Evolutionary conservation across 73 alveolate species (phyloP).

Genomic region (Effrenium voratum): DNA sequence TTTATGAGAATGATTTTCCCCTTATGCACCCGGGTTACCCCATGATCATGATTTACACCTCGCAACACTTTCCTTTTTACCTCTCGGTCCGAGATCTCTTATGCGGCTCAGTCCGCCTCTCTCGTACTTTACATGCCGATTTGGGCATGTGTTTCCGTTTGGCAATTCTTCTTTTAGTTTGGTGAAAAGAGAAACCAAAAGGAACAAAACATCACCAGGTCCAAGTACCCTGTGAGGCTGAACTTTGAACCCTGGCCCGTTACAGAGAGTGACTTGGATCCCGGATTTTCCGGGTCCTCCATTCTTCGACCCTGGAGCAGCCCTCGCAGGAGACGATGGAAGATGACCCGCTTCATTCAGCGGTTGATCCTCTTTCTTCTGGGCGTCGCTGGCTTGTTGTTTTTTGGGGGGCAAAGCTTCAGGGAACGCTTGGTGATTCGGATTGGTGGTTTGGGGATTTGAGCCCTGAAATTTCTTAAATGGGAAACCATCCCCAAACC

Average conservation of each 20-base stretch:
- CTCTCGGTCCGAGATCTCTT: no score
- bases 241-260: background rate
- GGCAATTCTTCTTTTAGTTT: background rate
- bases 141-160: background rate
- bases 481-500: no score
- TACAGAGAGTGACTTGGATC: background rate
- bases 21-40: no score
- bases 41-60: no score
- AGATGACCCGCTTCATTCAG: slow-evolving; percentile 85
- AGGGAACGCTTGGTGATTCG: background rate
- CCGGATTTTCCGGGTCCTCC: background rate
- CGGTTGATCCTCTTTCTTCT: slow-evolving; percentile 43
- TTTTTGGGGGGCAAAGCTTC: no score
- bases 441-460: background rate
- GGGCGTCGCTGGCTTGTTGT: slow-evolving; percentile 38
- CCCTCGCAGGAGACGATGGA: slow-evolving; percentile 68
- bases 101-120: no score
- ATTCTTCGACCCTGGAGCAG: background rate
- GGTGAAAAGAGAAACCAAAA: background rate
- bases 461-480: no score
- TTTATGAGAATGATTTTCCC: no score
- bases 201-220: background rate
- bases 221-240: background rate
- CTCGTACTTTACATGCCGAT: no score
- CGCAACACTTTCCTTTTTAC: no score